Base-by-base conservation (phyloP, 192 early-diverging fungal species). In the Piromyces finnis region DNA sequence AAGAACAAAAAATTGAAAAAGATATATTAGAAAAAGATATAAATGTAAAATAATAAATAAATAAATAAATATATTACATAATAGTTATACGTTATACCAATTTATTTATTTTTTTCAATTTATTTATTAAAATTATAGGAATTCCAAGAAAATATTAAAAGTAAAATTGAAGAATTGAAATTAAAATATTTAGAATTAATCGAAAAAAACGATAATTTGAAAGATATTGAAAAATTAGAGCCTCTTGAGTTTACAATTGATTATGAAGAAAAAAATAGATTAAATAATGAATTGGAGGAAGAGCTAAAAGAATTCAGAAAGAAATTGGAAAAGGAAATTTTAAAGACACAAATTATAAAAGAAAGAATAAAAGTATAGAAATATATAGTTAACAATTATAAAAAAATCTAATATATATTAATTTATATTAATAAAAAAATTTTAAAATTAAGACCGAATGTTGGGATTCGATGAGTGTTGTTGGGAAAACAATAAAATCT, bases 391-490 rank as follows among this genome's bases (percentile, higher is more conserved):
- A 6, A 32, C 9, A 32, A 32, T 6, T 32, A 9, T 32, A 32
- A 32, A 9, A 9, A 32, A n/a, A n/a, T n/a, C 9, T 32, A 32
- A 32, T 32, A 32, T 37, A 37, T 37, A 37, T 37, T 14, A 37
- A 14, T 12, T 37, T 37, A 37, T 35, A 37, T 37, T 37, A 37
- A 37, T 14, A 14, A 14, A 37, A 14, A 37, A 37, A 14, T 12
- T 37, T 37, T 6, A 14, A 79, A 29, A 36, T 26, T 6, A 6
- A 81, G 79, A 30, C 22, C 12, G 79, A 82, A 35, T 81, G 79
- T 29, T 82, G 81, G 81, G 81, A 82, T 29, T 41, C 81, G 14
- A 82, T 82, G 81, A 28, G 29, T 29, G 81, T 82, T 28, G 79
- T 35, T 28, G 81, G 81, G 0, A 79, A 82, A 30, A 32, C 30